Conservation (phyloP, 371 early-diverging fungal species). For the Rhizopus sp. region DNA sequence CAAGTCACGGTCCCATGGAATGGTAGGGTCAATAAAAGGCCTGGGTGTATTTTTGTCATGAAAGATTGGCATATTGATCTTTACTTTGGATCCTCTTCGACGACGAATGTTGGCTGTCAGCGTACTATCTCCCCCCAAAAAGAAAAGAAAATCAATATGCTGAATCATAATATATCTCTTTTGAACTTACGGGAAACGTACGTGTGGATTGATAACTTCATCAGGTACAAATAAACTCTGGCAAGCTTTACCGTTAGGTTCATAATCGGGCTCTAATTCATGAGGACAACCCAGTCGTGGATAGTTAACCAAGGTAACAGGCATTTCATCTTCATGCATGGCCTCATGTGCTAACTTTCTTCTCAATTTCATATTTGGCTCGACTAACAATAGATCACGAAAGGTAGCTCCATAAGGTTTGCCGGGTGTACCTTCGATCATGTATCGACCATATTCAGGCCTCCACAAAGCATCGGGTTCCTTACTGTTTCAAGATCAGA, state of each 20-base stretch:
- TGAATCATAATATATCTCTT: background rate
- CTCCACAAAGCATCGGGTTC: constrained; percentile 81
- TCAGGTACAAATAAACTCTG: constrained; percentile 93
- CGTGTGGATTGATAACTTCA: constrained; percentile 93
- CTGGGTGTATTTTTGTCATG: constrained; percentile 83
- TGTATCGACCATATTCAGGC: constrained; percentile 96
- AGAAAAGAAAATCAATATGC: background rate
- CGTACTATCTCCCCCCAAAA: constrained; percentile 56
- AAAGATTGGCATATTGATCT: constrained; percentile 87
- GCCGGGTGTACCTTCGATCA: constrained; percentile 96
- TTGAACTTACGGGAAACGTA: constrained; percentile 82
- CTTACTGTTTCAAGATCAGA: constrained; percentile 6
- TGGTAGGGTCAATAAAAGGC: constrained; percentile 90
- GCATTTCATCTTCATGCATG: constrained; percentile 73
- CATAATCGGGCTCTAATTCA: constrained; percentile 73
- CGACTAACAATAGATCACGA: constrained; percentile 81
- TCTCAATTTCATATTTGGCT: constrained; percentile 87
- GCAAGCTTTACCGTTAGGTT: constrained; percentile 67
- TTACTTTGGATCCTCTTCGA: constrained; percentile 92
- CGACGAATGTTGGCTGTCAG: constrained; percentile 93
- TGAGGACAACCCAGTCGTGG: constrained; percentile 86
- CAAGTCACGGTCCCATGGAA: constrained; percentile 63
- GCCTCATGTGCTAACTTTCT: constrained; percentile 69
- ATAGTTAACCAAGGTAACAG: constrained; percentile 85
- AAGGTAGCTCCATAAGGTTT: constrained; percentile 88